Conservation (phyloP, 345 rosid genomes). For the Populus alba region DNA sequence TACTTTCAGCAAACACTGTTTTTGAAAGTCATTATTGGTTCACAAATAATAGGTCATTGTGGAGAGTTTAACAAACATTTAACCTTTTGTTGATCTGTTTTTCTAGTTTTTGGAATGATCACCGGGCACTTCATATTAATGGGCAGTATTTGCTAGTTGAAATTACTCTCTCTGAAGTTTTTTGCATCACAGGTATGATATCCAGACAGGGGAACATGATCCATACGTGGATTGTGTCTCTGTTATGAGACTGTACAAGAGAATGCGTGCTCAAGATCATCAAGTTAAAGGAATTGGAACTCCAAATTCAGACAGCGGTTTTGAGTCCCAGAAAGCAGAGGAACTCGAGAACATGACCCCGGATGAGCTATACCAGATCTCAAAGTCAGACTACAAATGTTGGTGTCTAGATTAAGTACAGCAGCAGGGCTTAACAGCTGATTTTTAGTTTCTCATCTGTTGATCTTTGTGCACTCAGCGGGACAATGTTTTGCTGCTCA, state of each 20-base stretch:
- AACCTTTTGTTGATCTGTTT: neutral
- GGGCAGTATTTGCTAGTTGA: neutral
- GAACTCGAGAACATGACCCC: conserved; percentile 64
- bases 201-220: conserved; percentile 55
- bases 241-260: conserved; percentile 70
- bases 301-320: conserved; percentile 16
- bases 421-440: conserved; percentile 11
- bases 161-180: neutral
- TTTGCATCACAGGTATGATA: conserved; percentile 47
- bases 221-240: conserved; percentile 70
- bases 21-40: neutral
- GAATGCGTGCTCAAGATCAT: conserved; percentile 57
- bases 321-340: conserved; percentile 37
- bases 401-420: conserved; percentile 58
- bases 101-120: neutral
- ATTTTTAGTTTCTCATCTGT: neutral
- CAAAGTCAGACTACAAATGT: conserved; percentile 51
- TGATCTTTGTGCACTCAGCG: too few species aligned
- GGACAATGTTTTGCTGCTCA: too few species aligned
- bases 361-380: conserved; percentile 52
- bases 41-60: neutral
- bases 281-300: conserved; percentile 19
- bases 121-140: neutral
- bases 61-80: neutral
- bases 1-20: too few species aligned